phyloP scores from a whole-genome alignment of 345 rosid species.

The Hypericum perforatum region DNA sequence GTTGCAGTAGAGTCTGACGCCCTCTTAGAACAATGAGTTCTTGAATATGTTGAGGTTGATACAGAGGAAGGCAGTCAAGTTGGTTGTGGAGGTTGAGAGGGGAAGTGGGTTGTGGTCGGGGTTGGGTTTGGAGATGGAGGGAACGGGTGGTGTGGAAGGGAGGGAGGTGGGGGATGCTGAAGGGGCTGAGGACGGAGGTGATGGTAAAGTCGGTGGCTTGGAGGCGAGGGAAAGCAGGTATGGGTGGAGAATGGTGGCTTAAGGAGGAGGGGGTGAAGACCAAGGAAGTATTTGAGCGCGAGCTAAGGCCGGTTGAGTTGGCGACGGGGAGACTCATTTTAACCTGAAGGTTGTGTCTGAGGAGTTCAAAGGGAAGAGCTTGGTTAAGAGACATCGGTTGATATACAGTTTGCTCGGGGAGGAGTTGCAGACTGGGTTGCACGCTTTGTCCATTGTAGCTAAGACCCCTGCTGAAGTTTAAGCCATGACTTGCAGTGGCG shows the following conservation, averaged over 20 bases:
- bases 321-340: slow-evolving; percentile 80
- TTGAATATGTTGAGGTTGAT: slow-evolving; percentile 85
- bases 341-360: slow-evolving; percentile 64
- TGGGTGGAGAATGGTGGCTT: slow-evolving; percentile 20
- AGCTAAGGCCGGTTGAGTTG: slow-evolving; percentile 59
- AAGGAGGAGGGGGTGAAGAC: slow-evolving; percentile 62
- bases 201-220: slow-evolving; percentile 12
- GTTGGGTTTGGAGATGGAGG: slow-evolving; percentile 8
- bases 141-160: not conserved
- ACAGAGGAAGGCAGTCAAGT: slow-evolving; percentile 73
- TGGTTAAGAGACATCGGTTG: slow-evolving; percentile 81
- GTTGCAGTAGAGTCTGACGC: slow-evolving; percentile 72
- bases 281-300: slow-evolving; percentile 55
- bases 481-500: not conserved
- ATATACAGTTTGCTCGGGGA: slow-evolving; percentile 63
- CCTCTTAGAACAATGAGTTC: slow-evolving; percentile 84
- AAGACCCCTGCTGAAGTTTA: slow-evolving; percentile 67
- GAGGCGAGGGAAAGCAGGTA: slow-evolving; percentile 7
- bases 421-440: slow-evolving; percentile 76
- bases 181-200: not conserved
- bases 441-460: slow-evolving; percentile 78
- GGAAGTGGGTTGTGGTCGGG: slow-evolving; percentile 11
- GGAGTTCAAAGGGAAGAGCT: slow-evolving; percentile 83
- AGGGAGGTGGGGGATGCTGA: not conserved
- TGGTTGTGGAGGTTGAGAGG: slow-evolving; percentile 34